phyloP scores from a whole-genome alignment of 495 filamentous ascomycete species.

The Penicillium pancosmium region DNA sequence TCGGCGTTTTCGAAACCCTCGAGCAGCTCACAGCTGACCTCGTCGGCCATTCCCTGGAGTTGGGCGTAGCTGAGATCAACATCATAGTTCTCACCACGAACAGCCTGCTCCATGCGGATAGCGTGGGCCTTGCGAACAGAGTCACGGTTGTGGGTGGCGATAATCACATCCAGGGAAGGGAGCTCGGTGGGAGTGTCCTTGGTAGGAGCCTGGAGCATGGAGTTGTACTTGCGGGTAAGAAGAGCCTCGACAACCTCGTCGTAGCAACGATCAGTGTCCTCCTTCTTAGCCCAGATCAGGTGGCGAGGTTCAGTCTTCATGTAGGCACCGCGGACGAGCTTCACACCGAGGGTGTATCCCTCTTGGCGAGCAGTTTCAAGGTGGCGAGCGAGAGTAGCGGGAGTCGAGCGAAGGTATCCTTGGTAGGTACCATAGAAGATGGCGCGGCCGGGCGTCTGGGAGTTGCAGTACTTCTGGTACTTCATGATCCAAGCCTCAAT shows the following conservation, averaged over 20 bases:
- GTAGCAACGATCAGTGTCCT: conserved; percentile 74
- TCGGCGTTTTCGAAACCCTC: conserved; percentile 48
- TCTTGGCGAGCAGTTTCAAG: conserved; percentile 65
- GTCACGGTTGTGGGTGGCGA: conserved; percentile 91
- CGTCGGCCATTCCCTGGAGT: conserved; percentile 96
- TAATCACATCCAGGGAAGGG: conserved; percentile 68
- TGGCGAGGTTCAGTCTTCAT: conserved; percentile 76
- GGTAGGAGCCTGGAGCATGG: conserved; percentile 46
- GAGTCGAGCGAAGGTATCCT: conserved; percentile 77
- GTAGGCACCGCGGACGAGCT: conserved; percentile 93
- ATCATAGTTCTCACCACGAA: conserved; percentile 40
- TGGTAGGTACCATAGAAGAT: conserved; percentile 80
- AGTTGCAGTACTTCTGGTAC: conserved; percentile 81
- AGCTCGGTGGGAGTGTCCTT: conserved; percentile 45
- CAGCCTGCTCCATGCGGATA: conserved; percentile 55
- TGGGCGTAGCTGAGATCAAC: conserved; percentile 81
- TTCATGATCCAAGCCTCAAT: conserved; percentile 84
- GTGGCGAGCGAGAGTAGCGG: conserved; percentile 65
- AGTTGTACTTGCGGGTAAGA: conserved; percentile 57
- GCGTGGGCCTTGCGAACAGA: conserved; percentile 73
- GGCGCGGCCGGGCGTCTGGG: conserved; percentile 55
- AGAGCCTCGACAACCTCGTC: conserved; percentile 62
- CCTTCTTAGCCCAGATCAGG: conserved; percentile 78
- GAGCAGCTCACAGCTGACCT: conserved; percentile 83
- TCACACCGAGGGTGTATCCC: conserved; percentile 80